Percentiles rank a stretch among this genome's conserved stretches.
These are phyloP conservation scores for Fennellomyces sp. DNA, from an alignment of 371 early-diverging fungal species.

Conservation along the genomic window DNA sequence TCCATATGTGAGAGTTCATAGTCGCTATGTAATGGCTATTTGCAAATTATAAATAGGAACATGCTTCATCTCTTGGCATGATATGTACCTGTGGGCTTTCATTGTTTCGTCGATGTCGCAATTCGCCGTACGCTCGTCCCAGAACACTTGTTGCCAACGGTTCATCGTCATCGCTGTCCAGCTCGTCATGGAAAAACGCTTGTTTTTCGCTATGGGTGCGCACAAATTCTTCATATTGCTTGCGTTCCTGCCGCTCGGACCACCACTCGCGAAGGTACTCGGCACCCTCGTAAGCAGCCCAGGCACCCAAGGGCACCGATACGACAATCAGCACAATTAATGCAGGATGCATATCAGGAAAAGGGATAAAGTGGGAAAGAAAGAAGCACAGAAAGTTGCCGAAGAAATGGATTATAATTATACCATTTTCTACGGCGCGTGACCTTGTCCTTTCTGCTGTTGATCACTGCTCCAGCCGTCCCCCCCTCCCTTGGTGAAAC, in stretches of 20 bases:
- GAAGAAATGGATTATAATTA: neutral
- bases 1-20: slow-evolving; percentile 29
- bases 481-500: neutral
- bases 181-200: neutral
- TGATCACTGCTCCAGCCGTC: neutral
- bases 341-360: slow-evolving; percentile 28
- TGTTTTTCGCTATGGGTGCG: slow-evolving; percentile 26
- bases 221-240: slow-evolving; percentile 35
- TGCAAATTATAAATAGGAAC: neutral
- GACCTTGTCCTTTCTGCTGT: neutral
- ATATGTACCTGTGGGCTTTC: too few relatives aligned
- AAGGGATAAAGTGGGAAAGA: slow-evolving; percentile 7
- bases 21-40: neutral
- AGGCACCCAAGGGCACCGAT: slow-evolving; percentile 17
- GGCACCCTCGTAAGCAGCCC: slow-evolving; percentile 32
- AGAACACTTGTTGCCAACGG: slow-evolving; percentile 15
- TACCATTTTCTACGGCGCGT: neutral
- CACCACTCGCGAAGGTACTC: slow-evolving; percentile 27
- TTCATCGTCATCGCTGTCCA: slow-evolving; percentile 23
- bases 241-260: slow-evolving; percentile 25
- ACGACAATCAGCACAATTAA: slow-evolving; percentile 20
- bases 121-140: neutral
- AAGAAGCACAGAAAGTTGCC: neutral
- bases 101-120: slow-evolving; percentile 10
- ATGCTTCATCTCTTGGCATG: too few relatives aligned